Base-by-base conservation (phyloP, 2,329 filamentous ascomycete species). In the Tolypocladium album region DNA sequence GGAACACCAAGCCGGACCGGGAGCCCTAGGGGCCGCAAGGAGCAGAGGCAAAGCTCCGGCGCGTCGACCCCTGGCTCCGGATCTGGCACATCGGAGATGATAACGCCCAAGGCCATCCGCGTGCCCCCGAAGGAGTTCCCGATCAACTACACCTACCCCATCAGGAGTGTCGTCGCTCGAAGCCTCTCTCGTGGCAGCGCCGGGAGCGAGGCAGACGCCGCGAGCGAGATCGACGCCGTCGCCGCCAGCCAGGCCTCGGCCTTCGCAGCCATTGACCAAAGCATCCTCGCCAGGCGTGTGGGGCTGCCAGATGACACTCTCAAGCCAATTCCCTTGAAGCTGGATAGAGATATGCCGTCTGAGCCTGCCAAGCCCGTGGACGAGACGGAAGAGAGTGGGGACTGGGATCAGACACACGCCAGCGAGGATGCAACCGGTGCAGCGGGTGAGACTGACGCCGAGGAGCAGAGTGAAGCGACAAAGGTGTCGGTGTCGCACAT, bases 401-500 rank as follows among this genome's bases (percentile, higher is more conserved):
- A 64, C 22, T 61, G 50, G 13, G 58, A 61, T 40, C 64, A 64
- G 1, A 67, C 65, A 20, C 67, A 68, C 20, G 63, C 59, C 39
- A 61, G 64, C 52, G 57, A 22, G 50, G 50, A 38, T 11, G 20
- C 5, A 34, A 40, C 24, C 17, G n/a, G 58, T 45, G 31, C 57
- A 60, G 31, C 40, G 40, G 42, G 61, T n/a, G 66, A 67, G 31
- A 64, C 56, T n/a, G 59, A 47, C 27, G 34, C 3, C 9, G 50
- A 12, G 22, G 36, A n/a, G 6, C 20, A 34, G 4, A 55, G 36
- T 27, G 64, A 68, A 0, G 72, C 71, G 59, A 65, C 67, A 27
- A 79, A 78, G 12, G 87, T 85, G 9, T 90, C 87, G 9, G 83
- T 94, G 5, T 90, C 88, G 47, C 89, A 93, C 70, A 78, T 93